Conservation (phyloP, 768 basidiomycete species). For the Russula olivacea region DNA sequence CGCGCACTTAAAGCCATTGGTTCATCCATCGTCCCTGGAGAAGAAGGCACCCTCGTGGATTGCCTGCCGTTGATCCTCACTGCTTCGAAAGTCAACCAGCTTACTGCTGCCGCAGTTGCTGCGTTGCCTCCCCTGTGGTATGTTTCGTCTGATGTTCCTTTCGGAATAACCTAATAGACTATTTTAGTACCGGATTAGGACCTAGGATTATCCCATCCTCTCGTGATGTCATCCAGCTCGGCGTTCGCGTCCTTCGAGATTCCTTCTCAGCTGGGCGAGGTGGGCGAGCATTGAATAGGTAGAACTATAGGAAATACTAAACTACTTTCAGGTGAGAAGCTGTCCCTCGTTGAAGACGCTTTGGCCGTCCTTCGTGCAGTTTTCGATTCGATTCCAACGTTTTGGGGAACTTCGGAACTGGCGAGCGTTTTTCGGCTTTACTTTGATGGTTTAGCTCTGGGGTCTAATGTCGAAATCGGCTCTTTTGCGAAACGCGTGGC, state of each 20-base stretch:
- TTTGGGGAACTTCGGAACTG: conserved; percentile 65
- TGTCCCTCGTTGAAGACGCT: conserved; percentile 34
- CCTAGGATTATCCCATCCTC: conserved; percentile 87
- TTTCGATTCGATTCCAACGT: conserved; percentile 70
- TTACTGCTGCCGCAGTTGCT: conserved; percentile 42
- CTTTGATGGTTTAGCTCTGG: conserved; percentile 39
- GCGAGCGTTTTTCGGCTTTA: conserved; percentile 51
- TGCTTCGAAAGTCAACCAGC: conserved; percentile 38
- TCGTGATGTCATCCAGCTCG: conserved; percentile 58
- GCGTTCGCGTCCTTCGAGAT: conserved; percentile 44
- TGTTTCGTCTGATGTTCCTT: conserved; percentile 28
- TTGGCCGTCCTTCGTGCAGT: conserved; percentile 58
- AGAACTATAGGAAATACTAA: conserved; percentile 17
- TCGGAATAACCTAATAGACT: not conserved
- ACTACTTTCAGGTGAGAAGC: conserved; percentile 20
- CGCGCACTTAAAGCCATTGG: conserved; percentile 56
- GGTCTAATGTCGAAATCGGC: conserved; percentile 32
- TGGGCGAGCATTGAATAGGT: conserved; percentile 2
- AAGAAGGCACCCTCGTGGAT: conserved; percentile 58
- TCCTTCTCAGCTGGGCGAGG: conserved; percentile 28
- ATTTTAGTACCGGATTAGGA: conserved; percentile 61
- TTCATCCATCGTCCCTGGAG: conserved; percentile 51
- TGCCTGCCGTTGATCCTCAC: conserved; percentile 54
- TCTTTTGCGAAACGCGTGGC: conserved; percentile 57
- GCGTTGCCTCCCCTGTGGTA: conserved; percentile 61